Evolutionary conservation across 2,329 filamentous ascomycete genomes (phyloP).

Genomic region (Fusarium torulosum): DNA sequence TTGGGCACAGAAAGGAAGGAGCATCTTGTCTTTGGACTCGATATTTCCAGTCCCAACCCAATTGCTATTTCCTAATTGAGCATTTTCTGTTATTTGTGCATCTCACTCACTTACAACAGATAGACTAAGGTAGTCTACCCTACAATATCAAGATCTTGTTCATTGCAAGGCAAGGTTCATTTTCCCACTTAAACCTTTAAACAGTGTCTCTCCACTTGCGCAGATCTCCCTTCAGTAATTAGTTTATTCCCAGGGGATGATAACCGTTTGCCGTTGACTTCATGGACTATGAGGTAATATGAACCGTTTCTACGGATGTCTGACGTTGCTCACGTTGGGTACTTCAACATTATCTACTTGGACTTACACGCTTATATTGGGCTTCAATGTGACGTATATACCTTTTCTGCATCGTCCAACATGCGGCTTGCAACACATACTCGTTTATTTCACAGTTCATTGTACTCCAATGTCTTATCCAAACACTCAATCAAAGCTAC

Average conservation of each 20-base stretch:
- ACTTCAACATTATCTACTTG: neutral
- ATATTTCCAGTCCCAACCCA: neutral
- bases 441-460: neutral
- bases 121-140: neutral
- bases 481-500: neutral
- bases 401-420: neutral
- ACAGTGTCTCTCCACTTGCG: neutral
- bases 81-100: neutral
- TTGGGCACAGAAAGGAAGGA: neutral
- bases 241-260: constrained; percentile 6
- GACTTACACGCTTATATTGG: neutral
- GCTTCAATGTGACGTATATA: constrained; percentile 15
- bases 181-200: neutral
- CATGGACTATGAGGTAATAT: constrained; percentile 1
- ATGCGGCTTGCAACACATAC: neutral
- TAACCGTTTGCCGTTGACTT: constrained; percentile 9
- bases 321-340: neutral
- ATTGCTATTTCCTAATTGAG: constrained; percentile 19
- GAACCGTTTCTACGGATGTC: neutral
- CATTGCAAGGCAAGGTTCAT: too few relatives aligned
- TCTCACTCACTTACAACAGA: constrained; percentile 11
- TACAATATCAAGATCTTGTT: neutral
- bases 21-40: neutral
- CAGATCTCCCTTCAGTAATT: constrained; percentile 3
- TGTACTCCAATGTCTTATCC: neutral